A percentile compares a stretch with the other conserved stretches of the same genome.
phyloP scores from a whole-genome alignment of 73 alveolate species.

The Paramecium sonneborni region DNA sequence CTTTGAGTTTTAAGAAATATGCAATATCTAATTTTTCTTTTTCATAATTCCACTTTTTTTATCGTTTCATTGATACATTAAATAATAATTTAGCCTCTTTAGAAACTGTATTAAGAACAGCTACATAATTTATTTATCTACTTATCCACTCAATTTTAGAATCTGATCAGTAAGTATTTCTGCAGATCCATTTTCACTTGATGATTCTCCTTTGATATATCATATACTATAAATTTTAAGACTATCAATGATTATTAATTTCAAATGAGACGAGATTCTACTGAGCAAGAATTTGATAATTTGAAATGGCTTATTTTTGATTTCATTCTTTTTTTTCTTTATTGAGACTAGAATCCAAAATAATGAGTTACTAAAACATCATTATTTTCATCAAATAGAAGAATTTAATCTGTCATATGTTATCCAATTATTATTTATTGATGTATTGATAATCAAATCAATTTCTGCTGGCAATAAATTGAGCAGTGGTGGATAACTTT shows the following conservation, averaged over 20 bases:
- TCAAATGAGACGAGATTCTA: neutral
- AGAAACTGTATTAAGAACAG: slow-evolving; percentile 8
- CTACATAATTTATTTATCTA: neutral
- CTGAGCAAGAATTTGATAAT: neutral
- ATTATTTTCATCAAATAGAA: neutral
- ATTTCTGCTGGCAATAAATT: slow-evolving; percentile 54
- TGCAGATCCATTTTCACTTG: neutral
- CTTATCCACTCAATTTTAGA: slow-evolving; percentile 22
- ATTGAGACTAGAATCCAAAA: neutral
- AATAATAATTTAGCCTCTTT: neutral
- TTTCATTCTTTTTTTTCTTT: neutral
- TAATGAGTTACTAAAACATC: neutral
- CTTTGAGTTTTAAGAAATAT: slow-evolving; percentile 41
- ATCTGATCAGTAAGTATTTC: neutral
- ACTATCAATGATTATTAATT: slow-evolving; percentile 31
- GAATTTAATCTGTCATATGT: slow-evolving; percentile 20
- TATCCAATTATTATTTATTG: slow-evolving; percentile 33
- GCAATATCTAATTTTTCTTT: neutral
- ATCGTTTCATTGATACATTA: neutral
- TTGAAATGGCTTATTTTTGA: neutral
- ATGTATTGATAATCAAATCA: slow-evolving; percentile 49
- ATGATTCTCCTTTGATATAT: slow-evolving; percentile 15
- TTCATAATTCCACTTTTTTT: neutral
- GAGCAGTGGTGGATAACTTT: slow-evolving; percentile 53
- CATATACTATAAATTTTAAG: neutral